Conservation (phyloP, 768 basidiomycete genomes). For the Amanita subjunquillea region DNA sequence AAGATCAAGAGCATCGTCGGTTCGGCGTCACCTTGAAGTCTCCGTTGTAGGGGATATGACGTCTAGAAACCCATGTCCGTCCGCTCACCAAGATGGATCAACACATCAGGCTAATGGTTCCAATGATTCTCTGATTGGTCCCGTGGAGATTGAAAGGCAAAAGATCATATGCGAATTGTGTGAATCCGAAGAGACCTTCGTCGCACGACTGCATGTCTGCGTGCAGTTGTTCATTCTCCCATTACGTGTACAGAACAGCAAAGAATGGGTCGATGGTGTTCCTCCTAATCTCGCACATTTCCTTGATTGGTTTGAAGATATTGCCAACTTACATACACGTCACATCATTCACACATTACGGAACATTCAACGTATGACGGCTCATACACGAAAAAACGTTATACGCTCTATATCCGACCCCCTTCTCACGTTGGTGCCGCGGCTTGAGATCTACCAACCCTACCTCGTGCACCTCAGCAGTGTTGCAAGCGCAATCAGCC, state of each 20-base stretch:
- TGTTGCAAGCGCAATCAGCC: slow-evolving; percentile 42
- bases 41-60: background rate
- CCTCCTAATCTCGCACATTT: slow-evolving; percentile 59
- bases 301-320: slow-evolving; percentile 86
- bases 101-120: background rate
- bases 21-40: background rate
- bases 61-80: background rate
- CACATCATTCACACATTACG: slow-evolving; percentile 44
- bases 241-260: slow-evolving; percentile 59
- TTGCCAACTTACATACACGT: slow-evolving; percentile 59
- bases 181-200: slow-evolving; percentile 59
- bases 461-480: slow-evolving; percentile 69
- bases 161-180: slow-evolving; percentile 51
- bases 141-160: slow-evolving; percentile 9
- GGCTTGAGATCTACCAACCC: slow-evolving; percentile 77
- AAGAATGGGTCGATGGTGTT: slow-evolving; percentile 74
- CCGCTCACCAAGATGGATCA: background rate
- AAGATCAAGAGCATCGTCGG: background rate
- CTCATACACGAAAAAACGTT: slow-evolving; percentile 26
- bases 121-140: background rate
- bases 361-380: slow-evolving; percentile 15
- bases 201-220: slow-evolving; percentile 54
- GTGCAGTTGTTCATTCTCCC: slow-evolving; percentile 70
- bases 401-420: slow-evolving; percentile 47
- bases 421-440: slow-evolving; percentile 50